Conservation (phyloP, 257 asterid species). For the Nicotiana sylvestris region DNA sequence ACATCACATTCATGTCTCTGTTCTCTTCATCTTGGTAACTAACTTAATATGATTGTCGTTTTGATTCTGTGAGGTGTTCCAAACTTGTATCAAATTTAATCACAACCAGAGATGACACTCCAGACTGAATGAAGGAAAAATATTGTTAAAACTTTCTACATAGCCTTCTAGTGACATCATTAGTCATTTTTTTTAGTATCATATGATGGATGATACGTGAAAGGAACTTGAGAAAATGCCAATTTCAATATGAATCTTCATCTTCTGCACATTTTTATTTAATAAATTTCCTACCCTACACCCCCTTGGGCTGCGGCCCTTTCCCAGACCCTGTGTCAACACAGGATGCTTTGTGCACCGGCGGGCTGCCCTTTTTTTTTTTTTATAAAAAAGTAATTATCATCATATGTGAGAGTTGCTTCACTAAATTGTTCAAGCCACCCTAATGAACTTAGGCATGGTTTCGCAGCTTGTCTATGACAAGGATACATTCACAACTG, state of each 20-base stretch:
- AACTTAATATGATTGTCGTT: too few relatives aligned
- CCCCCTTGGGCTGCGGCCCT: too few relatives aligned
- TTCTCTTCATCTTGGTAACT: not conserved
- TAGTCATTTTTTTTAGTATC: not conserved
- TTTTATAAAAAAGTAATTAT: not conserved
- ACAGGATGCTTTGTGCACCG: too few relatives aligned
- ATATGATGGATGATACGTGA: not conserved
- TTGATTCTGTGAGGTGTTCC: not conserved
- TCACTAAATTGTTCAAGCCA: not conserved
- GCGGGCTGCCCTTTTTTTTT: too few relatives aligned
- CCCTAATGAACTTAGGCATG: not conserved
- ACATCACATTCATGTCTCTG: not conserved
- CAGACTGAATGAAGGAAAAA: not conserved
- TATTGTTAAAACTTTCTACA: not conserved
- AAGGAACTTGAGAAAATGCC: not conserved
- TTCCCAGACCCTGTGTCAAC: too few relatives aligned
- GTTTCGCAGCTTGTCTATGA: conserved; percentile 72
- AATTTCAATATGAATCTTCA: not conserved
- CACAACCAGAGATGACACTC: not conserved
- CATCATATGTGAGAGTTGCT: not conserved
- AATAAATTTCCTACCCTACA: not conserved
- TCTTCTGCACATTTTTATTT: not conserved
- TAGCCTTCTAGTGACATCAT: not conserved
- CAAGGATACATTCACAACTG: conserved; percentile 83
- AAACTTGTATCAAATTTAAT: not conserved